Percentiles rank a stretch among this genome's conserved stretches.
These are phyloP conservation scores for Colletotrichum musae DNA, from an alignment of 2,329 filamentous ascomycete species.

Conservation along the genomic window DNA sequence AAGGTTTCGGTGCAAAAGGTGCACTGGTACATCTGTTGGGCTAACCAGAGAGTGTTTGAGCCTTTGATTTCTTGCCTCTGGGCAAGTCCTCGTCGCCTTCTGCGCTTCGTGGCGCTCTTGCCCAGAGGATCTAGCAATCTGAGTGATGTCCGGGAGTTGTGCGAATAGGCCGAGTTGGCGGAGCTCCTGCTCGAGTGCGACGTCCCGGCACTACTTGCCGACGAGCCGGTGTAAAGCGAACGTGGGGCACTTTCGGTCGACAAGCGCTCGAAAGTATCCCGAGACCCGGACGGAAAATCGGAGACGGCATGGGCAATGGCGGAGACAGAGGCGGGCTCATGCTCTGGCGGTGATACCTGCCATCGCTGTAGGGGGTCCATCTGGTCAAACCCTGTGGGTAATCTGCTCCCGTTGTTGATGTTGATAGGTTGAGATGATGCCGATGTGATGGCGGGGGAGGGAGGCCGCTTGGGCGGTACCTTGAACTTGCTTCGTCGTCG, in stretches of 20 bases:
- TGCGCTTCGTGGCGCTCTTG: conserved; percentile 7
- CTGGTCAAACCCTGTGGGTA: conserved; percentile 7
- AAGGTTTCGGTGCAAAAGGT: conserved; percentile 64
- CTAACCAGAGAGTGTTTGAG: conserved; percentile 17
- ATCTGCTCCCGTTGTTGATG: conserved; percentile 1
- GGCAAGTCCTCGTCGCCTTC: conserved; percentile 15
- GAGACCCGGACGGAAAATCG: conserved; percentile 5
- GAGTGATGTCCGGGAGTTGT: conserved; percentile 17
- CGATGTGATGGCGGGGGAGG: conserved; percentile 29
- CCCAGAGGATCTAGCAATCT: conserved; percentile 5
- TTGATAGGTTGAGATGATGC: conserved; percentile 6
- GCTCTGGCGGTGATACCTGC: conserved; percentile 43
- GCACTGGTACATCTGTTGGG: conserved; percentile 52
- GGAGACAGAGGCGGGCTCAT: conserved; percentile 44
- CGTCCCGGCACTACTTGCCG: conserved; percentile 42
- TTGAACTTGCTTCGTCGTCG: conserved; percentile 28
- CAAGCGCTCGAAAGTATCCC: not conserved
- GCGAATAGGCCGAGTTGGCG: conserved; percentile 36
- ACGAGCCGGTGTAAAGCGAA: conserved; percentile 37
- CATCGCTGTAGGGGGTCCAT: conserved; percentile 40
- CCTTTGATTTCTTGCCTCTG: conserved; percentile 9
- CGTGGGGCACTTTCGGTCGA: conserved; percentile 26
- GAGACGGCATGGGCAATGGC: conserved; percentile 43
- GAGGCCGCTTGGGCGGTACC: conserved; percentile 32
- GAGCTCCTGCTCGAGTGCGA: conserved; percentile 41